phyloP scores from a whole-genome alignment of 495 filamentous ascomycete species.

The Talaromyces wortmannii region DNA sequence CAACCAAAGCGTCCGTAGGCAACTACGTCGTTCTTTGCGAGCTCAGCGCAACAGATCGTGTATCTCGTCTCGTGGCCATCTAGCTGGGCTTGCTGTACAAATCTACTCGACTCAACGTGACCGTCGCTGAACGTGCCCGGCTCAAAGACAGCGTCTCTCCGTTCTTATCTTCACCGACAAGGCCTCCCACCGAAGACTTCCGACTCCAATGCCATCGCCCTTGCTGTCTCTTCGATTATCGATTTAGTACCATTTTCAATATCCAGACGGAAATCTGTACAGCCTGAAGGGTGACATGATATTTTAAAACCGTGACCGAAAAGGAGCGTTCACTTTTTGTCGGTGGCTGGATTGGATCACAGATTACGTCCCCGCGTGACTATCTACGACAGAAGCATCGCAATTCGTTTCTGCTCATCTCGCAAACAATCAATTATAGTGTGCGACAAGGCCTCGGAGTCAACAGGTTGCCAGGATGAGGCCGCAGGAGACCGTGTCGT shows the following conservation, averaged over 20 bases:
- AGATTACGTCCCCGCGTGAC: not conserved
- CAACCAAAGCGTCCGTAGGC: not conserved
- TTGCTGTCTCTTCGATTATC: not conserved
- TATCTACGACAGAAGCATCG: not conserved
- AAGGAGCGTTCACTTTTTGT: not conserved
- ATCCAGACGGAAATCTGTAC: not conserved
- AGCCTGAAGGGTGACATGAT: not conserved
- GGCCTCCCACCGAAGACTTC: not conserved
- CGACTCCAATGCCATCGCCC: not conserved
- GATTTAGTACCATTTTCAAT: no score
- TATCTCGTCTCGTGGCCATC: no score
- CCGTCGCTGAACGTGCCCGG: no score
- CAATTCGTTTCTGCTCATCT: no score
- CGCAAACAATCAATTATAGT: no score
- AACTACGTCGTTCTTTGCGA: not conserved
- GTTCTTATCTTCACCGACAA: not conserved
- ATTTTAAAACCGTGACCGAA: not conserved
- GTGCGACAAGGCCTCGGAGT: not conserved
- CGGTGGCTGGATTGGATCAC: not conserved
- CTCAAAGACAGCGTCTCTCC: not conserved
- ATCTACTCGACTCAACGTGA: no score
- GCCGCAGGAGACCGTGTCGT: constrained; percentile 29
- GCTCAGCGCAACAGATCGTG: no score
- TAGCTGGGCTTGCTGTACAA: no score
- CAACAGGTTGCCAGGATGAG: constrained; percentile 23